Conservation (phyloP, 495 filamentous ascomycete genomes). For the Collariella sp. region DNA sequence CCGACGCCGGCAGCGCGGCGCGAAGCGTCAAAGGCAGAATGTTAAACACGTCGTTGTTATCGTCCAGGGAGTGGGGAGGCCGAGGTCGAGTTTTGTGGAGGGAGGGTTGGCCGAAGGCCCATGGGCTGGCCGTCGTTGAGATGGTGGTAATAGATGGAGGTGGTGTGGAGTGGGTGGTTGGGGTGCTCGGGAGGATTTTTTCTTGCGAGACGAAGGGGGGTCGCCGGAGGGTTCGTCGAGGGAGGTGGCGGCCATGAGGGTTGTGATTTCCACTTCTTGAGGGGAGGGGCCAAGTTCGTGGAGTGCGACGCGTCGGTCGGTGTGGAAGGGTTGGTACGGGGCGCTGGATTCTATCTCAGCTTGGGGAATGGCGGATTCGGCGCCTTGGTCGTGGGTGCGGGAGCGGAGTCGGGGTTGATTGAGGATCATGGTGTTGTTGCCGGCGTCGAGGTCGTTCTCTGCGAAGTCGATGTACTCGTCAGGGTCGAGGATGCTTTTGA, state of each 20-base stretch:
- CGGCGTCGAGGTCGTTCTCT: slow-evolving; percentile 36
- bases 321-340: slow-evolving; percentile 85
- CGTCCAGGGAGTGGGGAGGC: slow-evolving; percentile 42
- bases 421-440: slow-evolving; percentile 36
- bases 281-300: slow-evolving; percentile 35
- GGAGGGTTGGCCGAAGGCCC: slow-evolving; percentile 66
- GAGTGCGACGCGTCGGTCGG: slow-evolving; percentile 66
- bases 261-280: slow-evolving; percentile 22
- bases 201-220: slow-evolving; percentile 2
- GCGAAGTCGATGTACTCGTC: slow-evolving; percentile 42
- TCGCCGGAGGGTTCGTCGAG: slow-evolving; percentile 23
- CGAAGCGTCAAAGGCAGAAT: slow-evolving; percentile 40
- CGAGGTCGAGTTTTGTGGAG: slow-evolving; percentile 54
- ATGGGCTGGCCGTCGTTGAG: no score
- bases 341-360: slow-evolving; percentile 91
- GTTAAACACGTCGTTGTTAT: slow-evolving; percentile 51
- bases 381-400: slow-evolving; percentile 25
- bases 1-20: slow-evolving; percentile 45
- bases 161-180: background rate
- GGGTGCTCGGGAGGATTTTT: slow-evolving; percentile 11
- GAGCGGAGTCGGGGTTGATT: slow-evolving; percentile 24
- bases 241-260: slow-evolving; percentile 22
- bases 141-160: no score
- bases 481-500: slow-evolving; percentile 38
- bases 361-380: slow-evolving; percentile 58